A percentile compares a stretch with the other conserved stretches of the same genome.
phyloP scores from a whole-genome alignment of 805 yeast genomes.

The Komagataella populi region DNA sequence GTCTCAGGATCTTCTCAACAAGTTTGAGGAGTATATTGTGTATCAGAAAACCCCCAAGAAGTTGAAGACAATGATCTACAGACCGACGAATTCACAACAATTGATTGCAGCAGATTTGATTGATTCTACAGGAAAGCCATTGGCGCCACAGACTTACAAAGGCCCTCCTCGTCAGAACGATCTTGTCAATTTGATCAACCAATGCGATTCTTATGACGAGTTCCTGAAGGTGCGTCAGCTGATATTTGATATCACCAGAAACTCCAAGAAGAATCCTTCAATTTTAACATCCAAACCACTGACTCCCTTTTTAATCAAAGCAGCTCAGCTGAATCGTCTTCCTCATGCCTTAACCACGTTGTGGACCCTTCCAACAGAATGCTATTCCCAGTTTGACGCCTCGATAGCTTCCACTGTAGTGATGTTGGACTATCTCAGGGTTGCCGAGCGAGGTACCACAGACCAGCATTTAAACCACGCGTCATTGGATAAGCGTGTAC shows the following conservation, averaged over 20 bases:
- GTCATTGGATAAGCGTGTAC: not conserved
- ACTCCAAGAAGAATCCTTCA: not conserved
- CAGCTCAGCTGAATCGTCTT: conserved; percentile 1
- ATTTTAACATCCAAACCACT: not conserved
- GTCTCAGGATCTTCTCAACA: not conserved
- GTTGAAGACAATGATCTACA: conserved; percentile 4
- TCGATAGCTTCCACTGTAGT: not conserved
- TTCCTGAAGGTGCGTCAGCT: conserved; percentile 1
- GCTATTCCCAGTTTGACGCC: not conserved
- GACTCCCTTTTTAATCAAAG: not conserved
- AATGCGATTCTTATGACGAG: conserved; percentile 4
- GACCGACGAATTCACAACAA: conserved; percentile 5
- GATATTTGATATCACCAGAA: not conserved
- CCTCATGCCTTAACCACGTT: conserved; percentile 1
- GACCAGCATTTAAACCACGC: not conserved
- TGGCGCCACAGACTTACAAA: conserved; percentile 2
- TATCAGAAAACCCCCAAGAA: conserved; percentile 3
- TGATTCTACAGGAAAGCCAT: conserved; percentile 5
- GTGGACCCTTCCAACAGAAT: not conserved
- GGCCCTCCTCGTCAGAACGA: conserved; percentile 3
- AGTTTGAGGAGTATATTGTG: conserved; percentile 2
- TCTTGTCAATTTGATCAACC: conserved; percentile 2
- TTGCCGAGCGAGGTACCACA: not conserved
- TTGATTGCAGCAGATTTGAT: conserved; percentile 6
- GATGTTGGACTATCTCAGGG: not conserved